Percentiles rank a stretch among this genome's conserved stretches.
Evolutionary conservation across 1,284 basidiomycete species (phyloP).

Genomic region (Melampsora occidentalis): DNA sequence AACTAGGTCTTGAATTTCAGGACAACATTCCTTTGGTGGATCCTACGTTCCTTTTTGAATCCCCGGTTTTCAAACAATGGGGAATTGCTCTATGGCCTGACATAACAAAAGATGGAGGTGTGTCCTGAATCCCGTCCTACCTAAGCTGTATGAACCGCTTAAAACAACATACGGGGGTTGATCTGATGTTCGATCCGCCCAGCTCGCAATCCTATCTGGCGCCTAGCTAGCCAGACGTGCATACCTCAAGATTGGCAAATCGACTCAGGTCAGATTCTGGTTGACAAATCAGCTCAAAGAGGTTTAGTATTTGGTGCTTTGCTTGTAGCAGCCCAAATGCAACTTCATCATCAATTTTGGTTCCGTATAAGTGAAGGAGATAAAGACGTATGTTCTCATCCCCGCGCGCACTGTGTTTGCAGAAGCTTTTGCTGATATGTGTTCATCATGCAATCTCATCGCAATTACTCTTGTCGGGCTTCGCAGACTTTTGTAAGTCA

Average conservation of each 20-base stretch:
- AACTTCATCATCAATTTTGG: constrained; percentile 6
- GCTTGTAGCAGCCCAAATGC: constrained; percentile 2
- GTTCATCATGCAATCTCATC: background rate
- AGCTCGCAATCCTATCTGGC: background rate
- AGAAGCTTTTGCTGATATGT: background rate
- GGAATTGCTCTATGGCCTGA: constrained; percentile 6
- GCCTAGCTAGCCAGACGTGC: constrained; percentile 1
- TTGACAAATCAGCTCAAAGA: constrained; percentile 6
- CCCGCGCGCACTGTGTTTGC: background rate
- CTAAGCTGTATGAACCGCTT: background rate
- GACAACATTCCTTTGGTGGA: constrained; percentile 8
- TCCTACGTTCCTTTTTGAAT: constrained; percentile 1
- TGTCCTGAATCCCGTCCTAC: background rate
- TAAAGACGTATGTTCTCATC: background rate
- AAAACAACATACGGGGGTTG: background rate
- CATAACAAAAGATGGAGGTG: constrained; percentile 5
- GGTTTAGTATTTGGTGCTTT: constrained; percentile 4
- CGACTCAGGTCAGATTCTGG: background rate
- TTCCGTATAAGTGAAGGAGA: constrained; percentile 1
- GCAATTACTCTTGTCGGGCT: background rate
- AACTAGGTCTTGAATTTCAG: background rate
- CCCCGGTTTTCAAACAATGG: background rate
- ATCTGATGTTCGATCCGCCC: background rate
- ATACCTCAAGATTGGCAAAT: constrained; percentile 5
- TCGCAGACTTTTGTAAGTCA: background rate